Evolutionary conservation across 169 alveolate species (phyloP).

Genomic region (Eimeria sp.): DNA sequence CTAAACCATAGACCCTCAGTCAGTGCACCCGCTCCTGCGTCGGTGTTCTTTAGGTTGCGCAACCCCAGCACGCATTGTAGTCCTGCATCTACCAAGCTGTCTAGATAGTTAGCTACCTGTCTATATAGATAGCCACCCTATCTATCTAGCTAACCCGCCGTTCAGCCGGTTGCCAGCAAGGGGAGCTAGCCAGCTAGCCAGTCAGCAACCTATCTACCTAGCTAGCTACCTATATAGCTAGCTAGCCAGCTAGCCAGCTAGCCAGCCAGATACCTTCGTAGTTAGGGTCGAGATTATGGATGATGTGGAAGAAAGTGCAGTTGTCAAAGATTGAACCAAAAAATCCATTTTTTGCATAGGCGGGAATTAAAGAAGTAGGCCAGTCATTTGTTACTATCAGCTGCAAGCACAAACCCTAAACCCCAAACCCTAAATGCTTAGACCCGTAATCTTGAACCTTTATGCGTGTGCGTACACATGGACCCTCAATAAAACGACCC

Average conservation of each 20-base stretch:
- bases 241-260: no score
- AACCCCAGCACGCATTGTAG: background rate
- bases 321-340: constrained; percentile 92
- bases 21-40: background rate
- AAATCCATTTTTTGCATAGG: constrained; percentile 84
- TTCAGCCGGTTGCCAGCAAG: no score
- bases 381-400: constrained; percentile 95
- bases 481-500: background rate
- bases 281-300: constrained; percentile 93
- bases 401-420: constrained; percentile 85
- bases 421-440: background rate
- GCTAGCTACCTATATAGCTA: no score
- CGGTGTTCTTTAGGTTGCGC: background rate
- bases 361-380: constrained; percentile 92
- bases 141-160: no score
- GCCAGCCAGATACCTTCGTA: constrained; percentile 94
- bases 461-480: no score
- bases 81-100: constrained; percentile 8
- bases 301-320: constrained; percentile 94
- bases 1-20: background rate
- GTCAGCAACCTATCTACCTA: no score
- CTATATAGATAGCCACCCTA: no score
- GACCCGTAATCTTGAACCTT: no score
- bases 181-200: no score
- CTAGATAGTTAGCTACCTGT: no score